Conservation (phyloP, 306 rosid genomes). For the Ormosia semicastrata region DNA sequence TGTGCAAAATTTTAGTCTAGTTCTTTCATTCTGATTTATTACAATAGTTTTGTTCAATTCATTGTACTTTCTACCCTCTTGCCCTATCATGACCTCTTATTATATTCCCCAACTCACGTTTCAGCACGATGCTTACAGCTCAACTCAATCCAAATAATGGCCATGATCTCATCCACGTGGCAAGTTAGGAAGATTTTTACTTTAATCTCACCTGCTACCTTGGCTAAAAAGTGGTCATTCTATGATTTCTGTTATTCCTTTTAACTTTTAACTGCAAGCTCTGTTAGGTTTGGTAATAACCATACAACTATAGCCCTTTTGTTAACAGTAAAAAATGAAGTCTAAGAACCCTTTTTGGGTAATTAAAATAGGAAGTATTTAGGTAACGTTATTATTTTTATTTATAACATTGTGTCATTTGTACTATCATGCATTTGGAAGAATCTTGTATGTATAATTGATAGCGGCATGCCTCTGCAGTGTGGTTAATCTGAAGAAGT, state of each 20-base stretch:
- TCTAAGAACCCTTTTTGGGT: too few relatives aligned
- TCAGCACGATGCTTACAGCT: constrained; percentile 92
- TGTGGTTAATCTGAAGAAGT: too few relatives aligned
- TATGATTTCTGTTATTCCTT: not conserved
- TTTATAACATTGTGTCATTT: not conserved
- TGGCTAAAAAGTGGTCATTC: not conserved
- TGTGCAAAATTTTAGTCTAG: constrained; percentile 41
- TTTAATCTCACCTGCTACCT: constrained; percentile 48
- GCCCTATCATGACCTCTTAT: constrained; percentile 46
- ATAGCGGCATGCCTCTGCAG: not conserved
- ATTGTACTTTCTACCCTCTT: constrained; percentile 50
- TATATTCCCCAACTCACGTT: constrained; percentile 79
- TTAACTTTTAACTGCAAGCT: not conserved
- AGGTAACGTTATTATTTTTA: not conserved
- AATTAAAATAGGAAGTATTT: not conserved
- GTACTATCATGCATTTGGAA: not conserved
- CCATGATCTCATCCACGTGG: constrained; percentile 64
- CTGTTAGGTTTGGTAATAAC: not conserved
- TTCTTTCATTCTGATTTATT: constrained; percentile 30
- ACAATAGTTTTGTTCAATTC: constrained; percentile 36
- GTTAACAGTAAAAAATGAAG: not conserved
- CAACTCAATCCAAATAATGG: constrained; percentile 42
- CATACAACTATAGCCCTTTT: not conserved
- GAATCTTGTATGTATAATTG: not conserved
- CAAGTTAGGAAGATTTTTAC: constrained; percentile 28